phyloP scores from a whole-genome alignment of 495 filamentous ascomycete species.

The Lasiosphaeriaceae sp. region DNA sequence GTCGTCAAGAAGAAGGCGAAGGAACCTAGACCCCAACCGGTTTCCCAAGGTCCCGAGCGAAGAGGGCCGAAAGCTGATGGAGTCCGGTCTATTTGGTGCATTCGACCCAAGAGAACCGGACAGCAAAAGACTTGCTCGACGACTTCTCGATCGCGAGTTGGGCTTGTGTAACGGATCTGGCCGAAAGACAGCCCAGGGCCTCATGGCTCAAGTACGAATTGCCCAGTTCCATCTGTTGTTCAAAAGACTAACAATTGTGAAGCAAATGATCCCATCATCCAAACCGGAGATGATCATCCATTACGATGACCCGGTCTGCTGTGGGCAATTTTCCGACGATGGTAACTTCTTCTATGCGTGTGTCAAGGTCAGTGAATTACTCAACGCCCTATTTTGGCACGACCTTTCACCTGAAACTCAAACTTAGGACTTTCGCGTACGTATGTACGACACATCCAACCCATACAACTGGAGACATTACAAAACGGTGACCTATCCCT shows the following conservation, averaged over 20 bases:
- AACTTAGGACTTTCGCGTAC: slow-evolving; percentile 72
- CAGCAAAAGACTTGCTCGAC: slow-evolving; percentile 55
- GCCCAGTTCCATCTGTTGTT: neutral
- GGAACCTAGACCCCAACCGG: slow-evolving; percentile 36
- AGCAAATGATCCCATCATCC: slow-evolving; percentile 65
- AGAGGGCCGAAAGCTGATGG: slow-evolving; percentile 71
- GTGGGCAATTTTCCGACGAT: slow-evolving; percentile 93
- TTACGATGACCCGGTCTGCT: slow-evolving; percentile 80
- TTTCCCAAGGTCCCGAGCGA: slow-evolving; percentile 79
- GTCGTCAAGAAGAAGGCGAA: slow-evolving; percentile 12
- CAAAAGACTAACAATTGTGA: slow-evolving; percentile 22
- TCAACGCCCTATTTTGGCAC: neutral
- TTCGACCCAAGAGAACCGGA: slow-evolving; percentile 50
- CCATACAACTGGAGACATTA: slow-evolving; percentile 95
- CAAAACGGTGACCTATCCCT: slow-evolving; percentile 83
- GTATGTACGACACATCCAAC: slow-evolving; percentile 97
- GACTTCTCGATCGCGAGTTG: slow-evolving; percentile 75
- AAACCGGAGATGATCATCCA: slow-evolving; percentile 85
- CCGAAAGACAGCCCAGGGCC: slow-evolving; percentile 52
- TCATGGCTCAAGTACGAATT: slow-evolving; percentile 47
- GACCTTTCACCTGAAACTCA: neutral
- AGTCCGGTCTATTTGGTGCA: slow-evolving; percentile 69
- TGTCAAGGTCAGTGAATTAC: slow-evolving; percentile 53
- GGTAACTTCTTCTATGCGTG: slow-evolving; percentile 98
- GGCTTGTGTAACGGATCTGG: slow-evolving; percentile 54